A percentile compares a stretch with the other conserved stretches of the same genome.
These are phyloP conservation scores for Boletus tylopilopsis DNA, from an alignment of 768 basidiomycete species.

Conservation along the genomic window DNA sequence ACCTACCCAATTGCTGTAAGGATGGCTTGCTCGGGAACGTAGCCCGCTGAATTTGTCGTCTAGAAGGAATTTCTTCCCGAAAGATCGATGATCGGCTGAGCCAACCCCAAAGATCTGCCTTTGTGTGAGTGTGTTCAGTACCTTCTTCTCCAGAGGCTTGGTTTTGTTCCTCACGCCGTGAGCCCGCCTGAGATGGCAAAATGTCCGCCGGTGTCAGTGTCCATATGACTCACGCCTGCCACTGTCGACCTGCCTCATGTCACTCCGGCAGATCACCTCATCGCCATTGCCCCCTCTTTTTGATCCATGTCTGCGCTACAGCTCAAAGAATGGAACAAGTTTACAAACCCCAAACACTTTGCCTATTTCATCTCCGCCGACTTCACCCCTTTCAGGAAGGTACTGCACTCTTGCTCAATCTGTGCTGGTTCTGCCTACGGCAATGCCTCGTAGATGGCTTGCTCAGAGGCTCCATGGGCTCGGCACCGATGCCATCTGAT, in stretches of 20 bases:
- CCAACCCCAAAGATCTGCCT: too few relatives aligned
- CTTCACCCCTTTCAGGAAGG: constrained; percentile 20
- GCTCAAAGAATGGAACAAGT: constrained; percentile 19
- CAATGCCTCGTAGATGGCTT: neutral
- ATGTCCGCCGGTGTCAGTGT: constrained; percentile 10
- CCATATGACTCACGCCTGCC: constrained; percentile 14
- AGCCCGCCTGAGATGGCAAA: too few relatives aligned
- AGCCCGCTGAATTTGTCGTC: constrained; percentile 6
- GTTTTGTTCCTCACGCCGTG: too few relatives aligned
- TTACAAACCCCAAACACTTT: constrained; percentile 3
- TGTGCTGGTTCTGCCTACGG: constrained; percentile 26
- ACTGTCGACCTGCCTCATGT: constrained; percentile 20
- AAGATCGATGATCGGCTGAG: too few relatives aligned
- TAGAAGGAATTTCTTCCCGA: too few relatives aligned
- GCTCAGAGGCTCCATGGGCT: neutral
- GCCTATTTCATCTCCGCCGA: constrained; percentile 32
- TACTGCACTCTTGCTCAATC: constrained; percentile 14
- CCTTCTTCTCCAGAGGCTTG: too few relatives aligned
- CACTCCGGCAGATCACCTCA: constrained; percentile 14
- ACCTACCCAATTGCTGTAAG: neutral
- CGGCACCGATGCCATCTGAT: constrained; percentile 23
- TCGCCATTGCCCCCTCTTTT: constrained; percentile 15
- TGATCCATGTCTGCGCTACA: constrained; percentile 8
- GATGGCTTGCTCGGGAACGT: too few relatives aligned
- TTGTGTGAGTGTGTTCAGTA: constrained; percentile 19